phyloP scores from a whole-genome alignment of 169 alveolate genomes.

The Miamiensis avidus region DNA sequence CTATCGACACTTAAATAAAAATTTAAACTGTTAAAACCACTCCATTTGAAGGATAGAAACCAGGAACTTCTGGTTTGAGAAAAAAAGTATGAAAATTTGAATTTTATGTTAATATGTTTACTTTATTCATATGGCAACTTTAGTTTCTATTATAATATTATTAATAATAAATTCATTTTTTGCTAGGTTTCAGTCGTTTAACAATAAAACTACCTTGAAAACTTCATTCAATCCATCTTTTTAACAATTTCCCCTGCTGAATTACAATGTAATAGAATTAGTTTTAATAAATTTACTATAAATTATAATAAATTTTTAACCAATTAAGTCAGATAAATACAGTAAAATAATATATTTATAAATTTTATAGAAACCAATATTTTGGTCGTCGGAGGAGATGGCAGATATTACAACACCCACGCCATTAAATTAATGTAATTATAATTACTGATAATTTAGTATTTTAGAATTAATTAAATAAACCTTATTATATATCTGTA shows the following conservation, averaged over 20 bases:
- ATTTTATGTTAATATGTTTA: not conserved
- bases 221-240: slow-evolving; percentile 85
- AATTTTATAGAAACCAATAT: slow-evolving; percentile 46
- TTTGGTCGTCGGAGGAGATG: slow-evolving; percentile 92
- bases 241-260: slow-evolving; percentile 71
- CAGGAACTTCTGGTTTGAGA: slow-evolving; percentile 93
- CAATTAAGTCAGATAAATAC: not conserved
- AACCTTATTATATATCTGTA: too few species aligned
- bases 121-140: too few species aligned
- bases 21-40: slow-evolving; percentile 47
- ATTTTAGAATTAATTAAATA: too few species aligned
- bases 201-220: slow-evolving; percentile 82
- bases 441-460: too few species aligned
- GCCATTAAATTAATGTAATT: slow-evolving; percentile 68
- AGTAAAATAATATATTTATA: not conserved
- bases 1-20: too few species aligned
- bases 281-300: not conserved
- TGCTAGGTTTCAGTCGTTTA: slow-evolving; percentile 62
- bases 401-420: slow-evolving; percentile 83
- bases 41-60: slow-evolving; percentile 87
- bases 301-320: not conserved
- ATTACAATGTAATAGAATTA: slow-evolving; percentile 62
- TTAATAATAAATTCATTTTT: not conserved
- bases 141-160: not conserved
- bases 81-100: slow-evolving; percentile 66